These are phyloP conservation scores for Dactylis glomerata DNA, from an alignment of 176 grass and related monocot species.

Conservation along the genomic window DNA sequence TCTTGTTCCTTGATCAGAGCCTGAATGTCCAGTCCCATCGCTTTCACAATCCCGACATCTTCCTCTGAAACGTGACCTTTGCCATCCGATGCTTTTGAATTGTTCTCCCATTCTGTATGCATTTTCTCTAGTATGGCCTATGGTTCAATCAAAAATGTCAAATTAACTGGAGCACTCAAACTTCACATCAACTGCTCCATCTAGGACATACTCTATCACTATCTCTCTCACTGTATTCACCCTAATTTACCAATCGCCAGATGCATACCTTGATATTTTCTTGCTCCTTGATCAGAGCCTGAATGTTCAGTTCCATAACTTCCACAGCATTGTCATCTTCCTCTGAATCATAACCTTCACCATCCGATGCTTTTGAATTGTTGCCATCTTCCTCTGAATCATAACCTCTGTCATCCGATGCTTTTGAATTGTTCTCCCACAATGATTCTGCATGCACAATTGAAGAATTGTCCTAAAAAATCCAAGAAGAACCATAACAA, in stretches of 20 bases:
- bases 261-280: slow-evolving; percentile 35
- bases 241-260: background rate
- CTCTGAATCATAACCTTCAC: slow-evolving; percentile 17
- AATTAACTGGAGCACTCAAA: background rate
- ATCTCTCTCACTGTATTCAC: background rate
- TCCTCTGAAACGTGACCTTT: slow-evolving; percentile 24
- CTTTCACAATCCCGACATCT: slow-evolving; percentile 22
- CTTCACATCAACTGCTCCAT: background rate
- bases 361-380: slow-evolving; percentile 19
- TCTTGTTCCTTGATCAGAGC: slow-evolving; percentile 33
- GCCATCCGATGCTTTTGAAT: slow-evolving; percentile 1
- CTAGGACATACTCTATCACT: background rate
- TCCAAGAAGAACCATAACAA: background rate
- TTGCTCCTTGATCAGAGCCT: slow-evolving; percentile 41
- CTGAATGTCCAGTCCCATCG: slow-evolving; percentile 32
- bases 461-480: background rate
- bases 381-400: slow-evolving; percentile 18
- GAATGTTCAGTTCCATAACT: slow-evolving; percentile 38
- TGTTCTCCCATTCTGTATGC: slow-evolving; percentile 11
- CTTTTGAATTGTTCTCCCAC: slow-evolving; percentile 23
- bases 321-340: slow-evolving; percentile 11
- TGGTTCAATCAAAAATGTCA: background rate
- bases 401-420: slow-evolving; percentile 8
- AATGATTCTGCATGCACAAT: slow-evolving; percentile 29
- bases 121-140: background rate